Percentiles rank a stretch among this genome's conserved stretches.
Evolutionary conservation across 768 basidiomycete genomes (phyloP).

Genomic region (Rhodotorula toruloides): DNA sequence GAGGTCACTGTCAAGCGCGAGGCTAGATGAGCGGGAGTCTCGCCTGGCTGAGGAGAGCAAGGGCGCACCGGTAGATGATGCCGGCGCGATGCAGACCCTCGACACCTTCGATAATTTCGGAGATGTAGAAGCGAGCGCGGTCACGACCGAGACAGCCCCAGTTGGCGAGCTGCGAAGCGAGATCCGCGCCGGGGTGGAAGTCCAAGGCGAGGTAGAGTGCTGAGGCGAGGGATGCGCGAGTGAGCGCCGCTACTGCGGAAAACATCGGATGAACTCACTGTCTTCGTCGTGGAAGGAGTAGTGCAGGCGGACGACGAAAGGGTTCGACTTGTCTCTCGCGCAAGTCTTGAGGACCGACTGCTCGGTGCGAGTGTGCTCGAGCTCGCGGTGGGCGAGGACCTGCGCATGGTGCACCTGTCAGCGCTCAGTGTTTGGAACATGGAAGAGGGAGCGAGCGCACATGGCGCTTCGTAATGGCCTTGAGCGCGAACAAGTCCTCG

Average conservation of each 20-base stretch:
- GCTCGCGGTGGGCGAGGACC: slow-evolving; percentile 90
- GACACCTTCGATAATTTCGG: slow-evolving; percentile 85
- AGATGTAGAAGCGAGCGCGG: slow-evolving; percentile 91
- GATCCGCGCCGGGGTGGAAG: slow-evolving; percentile 91
- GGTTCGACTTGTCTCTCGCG: slow-evolving; percentile 72
- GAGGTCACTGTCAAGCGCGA: slow-evolving; percentile 19
- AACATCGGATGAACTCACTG: slow-evolving; percentile 3
- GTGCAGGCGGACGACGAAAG: slow-evolving; percentile 92
- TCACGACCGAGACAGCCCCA: slow-evolving; percentile 92
- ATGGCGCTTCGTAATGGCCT: slow-evolving; percentile 95
- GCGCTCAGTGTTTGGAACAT: neutral
- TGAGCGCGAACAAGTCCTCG: slow-evolving; percentile 74
- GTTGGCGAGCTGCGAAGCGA: slow-evolving; percentile 92
- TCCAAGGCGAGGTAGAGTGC: slow-evolving; percentile 94
- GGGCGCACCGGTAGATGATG: slow-evolving; percentile 74
- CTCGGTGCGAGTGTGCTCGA: slow-evolving; percentile 93
- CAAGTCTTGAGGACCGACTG: slow-evolving; percentile 91
- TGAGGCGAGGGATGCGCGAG: neutral
- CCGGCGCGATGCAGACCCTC: slow-evolving; percentile 89
- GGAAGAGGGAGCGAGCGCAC: slow-evolving; percentile 2
- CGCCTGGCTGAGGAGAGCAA: too few relatives aligned
- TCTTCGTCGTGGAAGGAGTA: slow-evolving; percentile 74
- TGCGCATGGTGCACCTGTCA: slow-evolving; percentile 12
- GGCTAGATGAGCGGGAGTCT: too few relatives aligned
- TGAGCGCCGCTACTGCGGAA: neutral